A percentile compares a stretch with the other conserved stretches of the same genome.
Conservation (phyloP, 495 filamentous ascomycete species). For the Tuber aestivum region DNA sequence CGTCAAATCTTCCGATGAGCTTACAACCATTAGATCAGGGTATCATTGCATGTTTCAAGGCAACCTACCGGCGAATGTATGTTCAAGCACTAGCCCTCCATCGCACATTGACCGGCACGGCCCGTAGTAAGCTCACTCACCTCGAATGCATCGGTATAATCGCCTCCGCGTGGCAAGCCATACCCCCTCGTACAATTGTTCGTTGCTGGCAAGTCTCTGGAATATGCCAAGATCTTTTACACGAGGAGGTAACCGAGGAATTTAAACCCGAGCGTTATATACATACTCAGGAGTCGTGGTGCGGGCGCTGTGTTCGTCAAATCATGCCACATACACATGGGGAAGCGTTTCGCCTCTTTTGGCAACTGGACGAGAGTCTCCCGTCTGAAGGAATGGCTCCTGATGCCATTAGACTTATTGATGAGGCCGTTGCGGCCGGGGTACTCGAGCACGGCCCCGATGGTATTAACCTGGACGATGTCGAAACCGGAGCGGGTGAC, state of each 20-base stretch:
- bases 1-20: conserved; percentile 29
- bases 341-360: conserved; percentile 25
- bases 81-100: conserved; percentile 26
- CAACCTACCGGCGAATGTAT: conserved; percentile 34
- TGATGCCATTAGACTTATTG: conserved; percentile 25
- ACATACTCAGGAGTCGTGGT: conserved; percentile 19
- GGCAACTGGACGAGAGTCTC: conserved; percentile 21
- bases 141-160: conserved; percentile 36
- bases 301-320: conserved; percentile 29
- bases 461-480: conserved; percentile 22
- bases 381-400: conserved; percentile 14
- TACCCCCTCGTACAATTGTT: conserved; percentile 29
- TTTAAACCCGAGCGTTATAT: conserved; percentile 27
- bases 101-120: conserved; percentile 10
- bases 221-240: conserved; percentile 30
- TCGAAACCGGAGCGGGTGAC: conserved; percentile 25
- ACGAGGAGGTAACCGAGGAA: conserved; percentile 23
- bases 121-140: conserved; percentile 22
- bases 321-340: conserved; percentile 1
- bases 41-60: conserved; percentile 29
- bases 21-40: conserved; percentile 30
- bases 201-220: conserved; percentile 33
- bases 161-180: conserved; percentile 28
- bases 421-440: conserved; percentile 30
- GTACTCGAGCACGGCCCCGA: conserved; percentile 27